phyloP scores from a whole-genome alignment of 345 rosid species.

The Trapa incisa region DNA sequence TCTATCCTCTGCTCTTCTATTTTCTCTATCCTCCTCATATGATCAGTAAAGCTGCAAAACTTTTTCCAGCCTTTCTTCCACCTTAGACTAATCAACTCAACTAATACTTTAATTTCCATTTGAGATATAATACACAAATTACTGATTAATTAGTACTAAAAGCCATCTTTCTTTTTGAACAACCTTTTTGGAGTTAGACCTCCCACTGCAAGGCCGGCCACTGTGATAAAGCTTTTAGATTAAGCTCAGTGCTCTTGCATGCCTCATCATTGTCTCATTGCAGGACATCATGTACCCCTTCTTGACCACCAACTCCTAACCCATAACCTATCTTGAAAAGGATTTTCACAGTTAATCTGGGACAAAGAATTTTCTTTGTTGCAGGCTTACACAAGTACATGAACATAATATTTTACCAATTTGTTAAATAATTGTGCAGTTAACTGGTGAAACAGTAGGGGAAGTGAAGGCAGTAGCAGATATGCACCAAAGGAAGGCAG shows the following conservation, averaged over 20 bases:
- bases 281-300: slow-evolving; percentile 22
- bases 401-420: too few species aligned
- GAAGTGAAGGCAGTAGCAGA: slow-evolving; percentile 99
- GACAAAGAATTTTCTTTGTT: too few species aligned
- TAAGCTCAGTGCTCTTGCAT: slow-evolving; percentile 21
- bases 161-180: not conserved
- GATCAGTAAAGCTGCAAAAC: slow-evolving; percentile 4
- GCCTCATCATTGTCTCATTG: slow-evolving; percentile 45
- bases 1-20: slow-evolving; percentile 10
- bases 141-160: too few species aligned
- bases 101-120: not conserved
- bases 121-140: too few species aligned
- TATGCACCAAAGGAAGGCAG: slow-evolving; percentile 99
- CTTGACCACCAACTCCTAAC: not conserved
- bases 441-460: slow-evolving; percentile 99
- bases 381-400: too few species aligned
- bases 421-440: slow-evolving; percentile 38
- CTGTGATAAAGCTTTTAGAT: slow-evolving; percentile 17
- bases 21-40: slow-evolving; percentile 6
- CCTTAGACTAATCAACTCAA: not conserved
- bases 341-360: too few species aligned
- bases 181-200: slow-evolving; percentile 1
- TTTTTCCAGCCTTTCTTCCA: slow-evolving; percentile 11
- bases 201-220: slow-evolving; percentile 13
- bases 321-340: not conserved